Evolutionary conservation across 805 yeast genomes (phyloP), one percentile per base, ranked within the genome.

Genomic region (Naumovozyma dairenensis): DNA sequence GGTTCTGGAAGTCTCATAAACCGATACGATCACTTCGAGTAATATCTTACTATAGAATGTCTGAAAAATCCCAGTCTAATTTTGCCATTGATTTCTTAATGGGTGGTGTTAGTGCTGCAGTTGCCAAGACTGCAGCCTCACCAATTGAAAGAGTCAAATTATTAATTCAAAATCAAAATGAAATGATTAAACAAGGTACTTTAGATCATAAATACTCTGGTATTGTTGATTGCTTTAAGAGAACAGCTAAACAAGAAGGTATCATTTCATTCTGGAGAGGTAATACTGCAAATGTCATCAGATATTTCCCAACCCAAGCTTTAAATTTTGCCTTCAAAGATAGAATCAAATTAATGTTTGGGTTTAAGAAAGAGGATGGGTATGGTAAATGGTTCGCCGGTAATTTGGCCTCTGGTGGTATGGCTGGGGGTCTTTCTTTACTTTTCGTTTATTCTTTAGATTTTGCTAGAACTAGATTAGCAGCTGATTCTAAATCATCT

Each of bases 251-350:
- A 53, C 85, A 80, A 55, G 96, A 85, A 73, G 96, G 96, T 78
- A 59, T 81, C 48, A 73, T 67, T 53, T 70, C 96, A 48, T 84
- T 85, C 92, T 85, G 95, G 95, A 80, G 95, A 80, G 96, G 96
- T 77, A 85, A 85, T 89, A 86, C 95, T 51, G 96, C 96, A 59
- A 85, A 85, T 71, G 96, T 85, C 65, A 80, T 85, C 74, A 82
- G 95, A 76, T 85, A 86, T 79, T 85, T 85, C 94, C 96, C 96
- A 69, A 86, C 95, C 67, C 95, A 85, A 73, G 96, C 96, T 58
- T 77, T 85, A 63, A 85, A 85, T 82, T 86, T 85, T 60, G 96
- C 96, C 61, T 86, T 85, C 92, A 85, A 84, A 75, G 96, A 86
- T 68, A 81, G 83, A 73, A 81, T 86, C 74, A 85, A 85, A 81